Conservation (phyloP, 495 filamentous ascomycete species). For the Xylaria venustula region DNA sequence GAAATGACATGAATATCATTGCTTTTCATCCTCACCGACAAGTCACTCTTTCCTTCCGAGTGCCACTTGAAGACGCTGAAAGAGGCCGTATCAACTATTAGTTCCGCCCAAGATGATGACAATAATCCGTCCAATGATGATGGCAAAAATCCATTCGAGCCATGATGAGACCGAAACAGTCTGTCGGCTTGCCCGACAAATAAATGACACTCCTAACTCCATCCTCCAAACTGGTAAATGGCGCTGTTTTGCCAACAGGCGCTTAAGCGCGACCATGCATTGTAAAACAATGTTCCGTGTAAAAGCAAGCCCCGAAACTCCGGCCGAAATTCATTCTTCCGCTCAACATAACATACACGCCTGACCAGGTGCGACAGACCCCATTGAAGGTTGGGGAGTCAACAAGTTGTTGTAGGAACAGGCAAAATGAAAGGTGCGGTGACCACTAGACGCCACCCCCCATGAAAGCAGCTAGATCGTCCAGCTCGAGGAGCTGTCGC, state of each 20-base stretch:
- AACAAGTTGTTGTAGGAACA: slow-evolving; percentile 10
- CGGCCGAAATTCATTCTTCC: neutral
- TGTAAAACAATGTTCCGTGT: neutral
- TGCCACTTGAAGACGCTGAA: neutral
- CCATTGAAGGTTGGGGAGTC: neutral
- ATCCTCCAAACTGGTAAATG: neutral
- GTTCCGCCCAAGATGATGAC: neutral
- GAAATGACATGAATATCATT: neutral
- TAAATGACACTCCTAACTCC: neutral
- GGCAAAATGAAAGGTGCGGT: neutral
- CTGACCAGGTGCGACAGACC: neutral
- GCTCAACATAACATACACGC: slow-evolving; percentile 3
- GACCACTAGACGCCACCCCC: slow-evolving; percentile 47
- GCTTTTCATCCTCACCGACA: neutral
- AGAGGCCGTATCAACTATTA: neutral
- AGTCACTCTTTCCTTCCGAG: neutral
- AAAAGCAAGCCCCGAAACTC: slow-evolving; percentile 1
- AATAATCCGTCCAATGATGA: neutral
- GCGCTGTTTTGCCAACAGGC: neutral
- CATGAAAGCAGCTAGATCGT: slow-evolving; percentile 53
- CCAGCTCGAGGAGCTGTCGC: slow-evolving; percentile 48
- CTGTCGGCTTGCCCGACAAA: neutral
- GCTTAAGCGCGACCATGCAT: neutral
- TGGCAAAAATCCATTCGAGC: neutral
- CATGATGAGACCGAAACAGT: neutral